Conservation (phyloP, 1,139 yeast genomes). For the Yamadazyma atlantica region DNA sequence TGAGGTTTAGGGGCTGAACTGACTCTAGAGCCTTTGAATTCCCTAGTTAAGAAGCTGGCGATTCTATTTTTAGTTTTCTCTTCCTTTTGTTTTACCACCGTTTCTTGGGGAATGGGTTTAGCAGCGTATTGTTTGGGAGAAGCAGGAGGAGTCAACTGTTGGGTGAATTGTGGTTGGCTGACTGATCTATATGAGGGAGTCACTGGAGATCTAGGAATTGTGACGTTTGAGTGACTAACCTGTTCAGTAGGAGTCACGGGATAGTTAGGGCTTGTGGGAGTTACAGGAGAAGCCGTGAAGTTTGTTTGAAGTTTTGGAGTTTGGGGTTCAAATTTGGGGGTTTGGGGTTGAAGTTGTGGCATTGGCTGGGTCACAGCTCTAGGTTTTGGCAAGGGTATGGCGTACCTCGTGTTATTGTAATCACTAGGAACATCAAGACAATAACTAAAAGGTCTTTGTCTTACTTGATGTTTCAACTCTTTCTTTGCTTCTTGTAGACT, state of each 20-base stretch:
- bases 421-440: constrained; percentile 35
- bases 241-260: not conserved
- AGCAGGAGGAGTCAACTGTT: constrained; percentile 2
- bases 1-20: constrained; percentile 1
- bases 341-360: too few species aligned
- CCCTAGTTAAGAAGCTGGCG: constrained; percentile 11
- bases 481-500: constrained; percentile 18
- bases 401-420: constrained; percentile 32
- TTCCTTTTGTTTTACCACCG: too few species aligned
- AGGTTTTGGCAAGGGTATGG: constrained; percentile 15
- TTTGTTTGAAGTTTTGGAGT: not conserved
- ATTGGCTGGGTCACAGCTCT: constrained; percentile 1
- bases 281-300: constrained; percentile 1
- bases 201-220: not conserved
- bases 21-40: constrained; percentile 2
- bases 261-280: constrained; percentile 1
- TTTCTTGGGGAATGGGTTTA: too few species aligned
- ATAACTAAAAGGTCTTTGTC: constrained; percentile 32
- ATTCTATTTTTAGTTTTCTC: constrained; percentile 10
- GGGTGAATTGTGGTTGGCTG: not conserved
- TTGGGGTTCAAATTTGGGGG: too few species aligned
- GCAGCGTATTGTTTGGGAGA: too few species aligned
- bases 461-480: constrained; percentile 22
- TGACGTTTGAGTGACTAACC: too few species aligned
- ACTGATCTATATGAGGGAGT: not conserved